Evolutionary conservation across 169 alveolate genomes (phyloP).

Genomic region (Babesia bigemina): DNA sequence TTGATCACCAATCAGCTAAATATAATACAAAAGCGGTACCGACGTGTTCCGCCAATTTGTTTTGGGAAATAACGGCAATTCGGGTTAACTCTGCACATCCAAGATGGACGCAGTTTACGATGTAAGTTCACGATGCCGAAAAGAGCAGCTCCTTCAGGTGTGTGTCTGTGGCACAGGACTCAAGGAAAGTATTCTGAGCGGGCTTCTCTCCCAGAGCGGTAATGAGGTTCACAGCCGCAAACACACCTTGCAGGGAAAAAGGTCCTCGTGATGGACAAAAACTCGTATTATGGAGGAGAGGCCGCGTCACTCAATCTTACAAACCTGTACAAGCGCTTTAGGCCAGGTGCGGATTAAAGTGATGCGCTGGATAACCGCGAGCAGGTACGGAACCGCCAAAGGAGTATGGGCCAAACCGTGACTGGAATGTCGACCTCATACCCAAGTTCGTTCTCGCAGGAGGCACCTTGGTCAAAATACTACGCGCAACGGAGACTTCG

Average conservation of each 20-base stretch:
- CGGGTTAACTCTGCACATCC: no score
- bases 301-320: constrained; percentile 96
- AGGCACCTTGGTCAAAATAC: constrained; percentile 95
- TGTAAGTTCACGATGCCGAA: constrained; percentile 25
- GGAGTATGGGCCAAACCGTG: constrained; percentile 93
- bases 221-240: neutral
- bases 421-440: constrained; percentile 98
- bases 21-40: neutral
- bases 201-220: constrained; percentile 89
- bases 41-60: constrained; percentile 3
- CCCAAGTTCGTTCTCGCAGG: constrained; percentile 98
- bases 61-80: no score
- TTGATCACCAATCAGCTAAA: neutral
- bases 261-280: constrained; percentile 96
- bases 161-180: constrained; percentile 98
- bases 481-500: constrained; percentile 94
- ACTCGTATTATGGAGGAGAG: constrained; percentile 97
- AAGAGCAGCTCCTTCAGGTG: constrained; percentile 62
- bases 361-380: neutral
- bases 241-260: constrained; percentile 85
- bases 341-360: constrained; percentile 77
- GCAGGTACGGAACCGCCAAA: constrained; percentile 89
- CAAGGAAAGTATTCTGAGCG: constrained; percentile 96
- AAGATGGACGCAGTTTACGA: constrained; percentile 63
- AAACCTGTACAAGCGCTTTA: constrained; percentile 91